These are phyloP conservation scores for Citrus medica DNA, from an alignment of 345 rosid genomes.

Conservation along the genomic window DNA sequence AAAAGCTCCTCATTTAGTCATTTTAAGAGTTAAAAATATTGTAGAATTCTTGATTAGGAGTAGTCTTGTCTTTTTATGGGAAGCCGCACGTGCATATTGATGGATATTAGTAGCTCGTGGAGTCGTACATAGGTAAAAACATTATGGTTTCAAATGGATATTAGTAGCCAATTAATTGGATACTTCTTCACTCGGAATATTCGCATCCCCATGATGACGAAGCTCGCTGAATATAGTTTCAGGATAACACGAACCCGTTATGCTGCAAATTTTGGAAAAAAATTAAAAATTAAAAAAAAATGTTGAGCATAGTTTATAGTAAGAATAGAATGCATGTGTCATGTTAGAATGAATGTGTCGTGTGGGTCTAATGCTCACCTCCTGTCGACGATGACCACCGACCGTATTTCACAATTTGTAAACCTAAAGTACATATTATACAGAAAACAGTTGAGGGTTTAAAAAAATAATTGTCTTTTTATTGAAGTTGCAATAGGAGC, in stretches of 20 bases:
- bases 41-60: neutral
- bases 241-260: slow-evolving; percentile 16
- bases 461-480: neutral
- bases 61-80: neutral
- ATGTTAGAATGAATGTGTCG: no score
- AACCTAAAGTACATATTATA: slow-evolving; percentile 30
- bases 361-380: slow-evolving; percentile 20
- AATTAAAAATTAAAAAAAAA: neutral
- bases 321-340: neutral
- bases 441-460: neutral
- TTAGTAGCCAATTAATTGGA: neutral
- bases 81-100: neutral
- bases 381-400: slow-evolving; percentile 38
- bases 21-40: neutral
- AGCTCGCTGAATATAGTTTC: slow-evolving; percentile 20
- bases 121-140: neutral
- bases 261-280: slow-evolving; percentile 8
- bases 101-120: no score
- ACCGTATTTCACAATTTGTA: slow-evolving; percentile 54
- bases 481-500: neutral
- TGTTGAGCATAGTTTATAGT: neutral
- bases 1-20: neutral
- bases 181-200: neutral
- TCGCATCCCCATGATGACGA: slow-evolving; percentile 19
- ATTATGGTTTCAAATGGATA: neutral